Conservation (phyloP, 2,329 filamentous ascomycete species). For the Epichloe gansuensis region DNA sequence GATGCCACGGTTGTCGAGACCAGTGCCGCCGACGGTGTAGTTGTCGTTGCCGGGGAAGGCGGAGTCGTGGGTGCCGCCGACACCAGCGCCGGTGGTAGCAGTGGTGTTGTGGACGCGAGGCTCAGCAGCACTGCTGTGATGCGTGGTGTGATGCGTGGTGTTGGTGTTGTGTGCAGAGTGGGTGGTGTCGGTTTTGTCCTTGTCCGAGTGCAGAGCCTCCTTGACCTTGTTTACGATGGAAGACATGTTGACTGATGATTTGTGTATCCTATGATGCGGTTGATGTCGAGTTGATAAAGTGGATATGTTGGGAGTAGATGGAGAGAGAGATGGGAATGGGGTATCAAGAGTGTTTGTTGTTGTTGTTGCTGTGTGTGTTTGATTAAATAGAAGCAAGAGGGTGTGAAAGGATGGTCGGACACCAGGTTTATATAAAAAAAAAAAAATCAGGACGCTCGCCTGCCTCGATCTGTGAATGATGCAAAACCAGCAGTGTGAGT, state of each 20-base stretch:
- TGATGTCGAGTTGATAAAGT: neutral
- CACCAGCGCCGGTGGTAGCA: conserved; percentile 8
- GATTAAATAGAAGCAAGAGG: neutral
- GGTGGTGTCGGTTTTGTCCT: conserved; percentile 13
- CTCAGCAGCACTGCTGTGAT: conserved; percentile 31
- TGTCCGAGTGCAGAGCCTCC: conserved; percentile 37
- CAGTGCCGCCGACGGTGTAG: conserved; percentile 21
- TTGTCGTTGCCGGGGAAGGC: conserved; percentile 29
- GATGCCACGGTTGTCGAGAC: conserved; percentile 6
- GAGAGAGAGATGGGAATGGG: neutral
- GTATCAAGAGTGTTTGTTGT: neutral
- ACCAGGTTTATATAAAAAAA: conserved; percentile 3
- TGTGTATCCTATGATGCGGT: neutral
- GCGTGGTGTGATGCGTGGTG: neutral
- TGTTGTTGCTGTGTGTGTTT: neutral
- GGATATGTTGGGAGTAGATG: conserved; percentile 3
- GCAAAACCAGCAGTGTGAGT: conserved; percentile 2
- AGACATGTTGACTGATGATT: conserved; percentile 31
- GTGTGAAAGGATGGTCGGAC: neutral
- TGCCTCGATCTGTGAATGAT: neutral
- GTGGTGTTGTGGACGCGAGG: conserved; percentile 29
- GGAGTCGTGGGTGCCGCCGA: conserved; percentile 10
- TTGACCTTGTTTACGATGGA: conserved; percentile 48
- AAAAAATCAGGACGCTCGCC: conserved; percentile 1
- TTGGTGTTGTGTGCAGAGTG: neutral